These are phyloP conservation scores for Butyriboletus loyo DNA, from an alignment of 768 basidiomycete species.

Conservation along the genomic window DNA sequence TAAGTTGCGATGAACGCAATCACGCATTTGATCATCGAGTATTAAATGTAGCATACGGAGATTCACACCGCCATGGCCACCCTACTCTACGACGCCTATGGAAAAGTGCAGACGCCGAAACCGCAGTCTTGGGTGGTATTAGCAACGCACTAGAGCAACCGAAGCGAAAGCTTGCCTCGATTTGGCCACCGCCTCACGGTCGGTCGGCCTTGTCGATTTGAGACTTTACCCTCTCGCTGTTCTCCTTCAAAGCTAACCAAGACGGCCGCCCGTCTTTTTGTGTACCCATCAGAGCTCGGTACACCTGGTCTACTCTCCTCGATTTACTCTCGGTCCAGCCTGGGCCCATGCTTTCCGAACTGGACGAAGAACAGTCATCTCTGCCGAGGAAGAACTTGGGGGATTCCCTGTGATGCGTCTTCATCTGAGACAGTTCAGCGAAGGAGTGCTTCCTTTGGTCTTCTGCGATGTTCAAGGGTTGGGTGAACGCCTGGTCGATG, in stretches of 20 bases:
- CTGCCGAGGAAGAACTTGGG: slow-evolving; percentile 30
- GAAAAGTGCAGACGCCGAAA: not conserved
- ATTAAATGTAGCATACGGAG: not conserved
- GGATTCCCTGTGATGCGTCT: not conserved
- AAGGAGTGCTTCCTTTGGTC: slow-evolving; percentile 16
- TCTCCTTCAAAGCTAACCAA: slow-evolving; percentile 33
- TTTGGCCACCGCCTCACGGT: not conserved
- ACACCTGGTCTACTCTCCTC: slow-evolving; percentile 24
- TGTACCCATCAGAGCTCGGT: slow-evolving; percentile 28
- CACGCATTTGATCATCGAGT: not conserved
- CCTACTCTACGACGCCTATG: not conserved
- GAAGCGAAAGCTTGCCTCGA: slow-evolving; percentile 4
- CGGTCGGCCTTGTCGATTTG: slow-evolving; percentile 16
- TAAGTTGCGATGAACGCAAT: not conserved
- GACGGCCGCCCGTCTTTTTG: slow-evolving; percentile 31
- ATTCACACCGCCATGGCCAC: not conserved
- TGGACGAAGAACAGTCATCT: slow-evolving; percentile 10
- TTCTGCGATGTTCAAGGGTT: slow-evolving; percentile 12
- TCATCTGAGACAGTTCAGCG: slow-evolving; percentile 18
- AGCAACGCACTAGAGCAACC: not conserved
- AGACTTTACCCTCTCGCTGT: slow-evolving; percentile 15
- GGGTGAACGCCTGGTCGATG: slow-evolving; percentile 64
- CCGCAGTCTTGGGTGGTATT: not conserved
- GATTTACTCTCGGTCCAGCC: slow-evolving; percentile 29
- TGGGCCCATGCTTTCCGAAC: slow-evolving; percentile 28